Percentiles rank a stretch among this genome's conserved stretches.
phyloP scores from a whole-genome alignment of 345 rosid species.

The Populus tremula region DNA sequence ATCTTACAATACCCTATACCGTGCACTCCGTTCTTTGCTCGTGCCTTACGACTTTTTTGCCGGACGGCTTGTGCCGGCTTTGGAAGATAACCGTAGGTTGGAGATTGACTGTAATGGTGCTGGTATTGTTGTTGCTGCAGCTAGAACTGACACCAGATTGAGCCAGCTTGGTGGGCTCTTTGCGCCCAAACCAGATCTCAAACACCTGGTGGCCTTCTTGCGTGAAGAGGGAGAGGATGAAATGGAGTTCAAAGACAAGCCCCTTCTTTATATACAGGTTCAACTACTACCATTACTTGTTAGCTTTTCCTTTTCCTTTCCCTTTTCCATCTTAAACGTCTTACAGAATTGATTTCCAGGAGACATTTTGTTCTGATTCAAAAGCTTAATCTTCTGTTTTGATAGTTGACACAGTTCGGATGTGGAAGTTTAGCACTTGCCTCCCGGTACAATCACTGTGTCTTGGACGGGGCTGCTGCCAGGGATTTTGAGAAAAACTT shows the following conservation, averaged over 20 bases:
- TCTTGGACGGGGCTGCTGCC: slow-evolving; percentile 19
- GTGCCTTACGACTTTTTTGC: slow-evolving; percentile 26
- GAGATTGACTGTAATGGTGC: slow-evolving; percentile 25
- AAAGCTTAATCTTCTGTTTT: neutral
- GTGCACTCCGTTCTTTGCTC: slow-evolving; percentile 12
- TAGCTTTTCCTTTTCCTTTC: neutral
- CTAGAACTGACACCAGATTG: slow-evolving; percentile 7
- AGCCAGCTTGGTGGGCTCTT: slow-evolving; percentile 18
- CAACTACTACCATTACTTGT: neutral
- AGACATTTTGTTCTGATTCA: neutral
- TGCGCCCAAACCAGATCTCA: slow-evolving; percentile 15
- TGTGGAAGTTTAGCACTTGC: slow-evolving; percentile 31
- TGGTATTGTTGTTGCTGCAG: slow-evolving; percentile 22
- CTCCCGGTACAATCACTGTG: slow-evolving; percentile 20
- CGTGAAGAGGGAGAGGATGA: slow-evolving; percentile 13
- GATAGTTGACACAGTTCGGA: slow-evolving; percentile 21
- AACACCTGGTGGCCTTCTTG: slow-evolving; percentile 17
- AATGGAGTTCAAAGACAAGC: slow-evolving; percentile 3
- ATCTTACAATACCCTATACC: neutral
- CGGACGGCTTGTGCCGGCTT: slow-evolving; percentile 12
- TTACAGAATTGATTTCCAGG: too few species aligned
- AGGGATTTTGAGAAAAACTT: slow-evolving; percentile 5
- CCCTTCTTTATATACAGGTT: slow-evolving; percentile 18
- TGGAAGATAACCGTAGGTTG: slow-evolving; percentile 1
- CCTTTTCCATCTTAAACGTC: neutral